These are phyloP conservation scores for Coffea humblotiana DNA, from an alignment of 305 asterid species.

Conservation along the genomic window DNA sequence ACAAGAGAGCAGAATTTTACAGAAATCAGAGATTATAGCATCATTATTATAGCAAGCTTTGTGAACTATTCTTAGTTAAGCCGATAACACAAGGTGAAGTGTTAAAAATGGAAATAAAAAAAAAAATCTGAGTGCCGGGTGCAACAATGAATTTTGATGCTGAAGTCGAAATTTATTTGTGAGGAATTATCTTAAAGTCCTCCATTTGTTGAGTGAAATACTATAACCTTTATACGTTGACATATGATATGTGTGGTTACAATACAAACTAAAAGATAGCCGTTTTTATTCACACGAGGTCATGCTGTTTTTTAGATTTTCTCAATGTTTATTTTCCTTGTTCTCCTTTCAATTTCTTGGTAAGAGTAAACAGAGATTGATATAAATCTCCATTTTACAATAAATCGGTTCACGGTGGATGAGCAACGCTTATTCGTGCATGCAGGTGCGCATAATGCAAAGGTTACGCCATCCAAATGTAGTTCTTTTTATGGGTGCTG, in stretches of 20 bases:
- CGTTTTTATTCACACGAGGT: not conserved
- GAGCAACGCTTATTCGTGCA: slow-evolving; percentile 20
- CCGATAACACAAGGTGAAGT: not conserved
- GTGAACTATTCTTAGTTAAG: not conserved
- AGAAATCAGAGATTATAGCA: not conserved
- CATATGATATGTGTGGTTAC: not conserved
- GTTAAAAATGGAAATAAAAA: not conserved
- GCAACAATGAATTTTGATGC: not conserved
- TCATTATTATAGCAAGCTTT: not conserved
- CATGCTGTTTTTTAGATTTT: not conserved
- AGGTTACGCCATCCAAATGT: slow-evolving; percentile 97
- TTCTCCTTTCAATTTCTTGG: not conserved
- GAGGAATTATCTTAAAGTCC: not conserved
- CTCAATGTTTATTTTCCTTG: not conserved
- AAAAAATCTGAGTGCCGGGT: not conserved
- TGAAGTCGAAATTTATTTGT: not conserved
- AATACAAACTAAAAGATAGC: not conserved
- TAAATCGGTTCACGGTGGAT: slow-evolving; percentile 12
- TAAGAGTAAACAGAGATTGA: not conserved
- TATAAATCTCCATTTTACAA: not conserved
- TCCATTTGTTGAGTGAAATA: not conserved
- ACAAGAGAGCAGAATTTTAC: not conserved
- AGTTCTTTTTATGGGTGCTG: slow-evolving; percentile 99
- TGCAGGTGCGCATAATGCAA: slow-evolving; percentile 98
- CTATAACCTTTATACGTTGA: not conserved